phyloP scores from a whole-genome alignment of 2,329 filamentous ascomycete species.

The Hypoxylon sp. region DNA sequence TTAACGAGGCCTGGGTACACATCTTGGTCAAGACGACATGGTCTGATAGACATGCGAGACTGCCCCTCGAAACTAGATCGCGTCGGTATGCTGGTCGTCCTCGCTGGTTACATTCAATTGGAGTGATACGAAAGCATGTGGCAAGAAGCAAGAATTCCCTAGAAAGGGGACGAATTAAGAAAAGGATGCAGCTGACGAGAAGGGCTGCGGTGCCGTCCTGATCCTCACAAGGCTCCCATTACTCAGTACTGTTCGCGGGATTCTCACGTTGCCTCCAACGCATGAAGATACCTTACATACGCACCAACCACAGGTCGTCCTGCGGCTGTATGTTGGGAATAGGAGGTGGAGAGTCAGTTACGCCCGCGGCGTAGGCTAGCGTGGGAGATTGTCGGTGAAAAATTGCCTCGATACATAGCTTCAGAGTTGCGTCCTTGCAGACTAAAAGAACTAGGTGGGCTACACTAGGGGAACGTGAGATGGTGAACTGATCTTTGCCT shows the following conservation, averaged over 20 bases:
- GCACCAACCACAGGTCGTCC: conserved; percentile 18
- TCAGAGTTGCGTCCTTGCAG: conserved; percentile 15
- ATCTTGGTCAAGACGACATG: background rate
- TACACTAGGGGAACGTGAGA: conserved; percentile 33
- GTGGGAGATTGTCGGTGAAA: conserved; percentile 27
- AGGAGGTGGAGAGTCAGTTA: conserved; percentile 19
- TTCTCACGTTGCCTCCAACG: conserved; percentile 22
- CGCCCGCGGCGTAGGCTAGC: conserved; percentile 23
- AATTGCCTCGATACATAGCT: conserved; percentile 11
- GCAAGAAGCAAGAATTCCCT: conserved; percentile 19
- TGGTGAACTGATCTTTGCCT: conserved; percentile 32
- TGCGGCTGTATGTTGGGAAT: conserved; percentile 17
- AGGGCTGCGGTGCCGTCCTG: conserved; percentile 12
- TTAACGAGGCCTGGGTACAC: background rate
- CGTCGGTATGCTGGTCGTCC: conserved; percentile 5
- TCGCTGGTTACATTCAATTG: conserved; percentile 10
- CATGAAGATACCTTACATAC: conserved; percentile 23
- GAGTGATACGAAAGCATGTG: conserved; percentile 20
- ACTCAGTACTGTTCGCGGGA: conserved; percentile 15
- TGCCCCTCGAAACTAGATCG: conserved; percentile 11
- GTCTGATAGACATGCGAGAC: background rate
- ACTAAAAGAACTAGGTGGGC: conserved; percentile 9
- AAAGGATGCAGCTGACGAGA: conserved; percentile 7
- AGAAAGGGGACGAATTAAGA: conserved; percentile 14
- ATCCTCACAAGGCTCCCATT: conserved; percentile 25